A percentile compares a stretch with the other conserved stretches of the same genome.
phyloP scores from a whole-genome alignment of 148 eudicot genomes.

The Persicaria tinctoria region DNA sequence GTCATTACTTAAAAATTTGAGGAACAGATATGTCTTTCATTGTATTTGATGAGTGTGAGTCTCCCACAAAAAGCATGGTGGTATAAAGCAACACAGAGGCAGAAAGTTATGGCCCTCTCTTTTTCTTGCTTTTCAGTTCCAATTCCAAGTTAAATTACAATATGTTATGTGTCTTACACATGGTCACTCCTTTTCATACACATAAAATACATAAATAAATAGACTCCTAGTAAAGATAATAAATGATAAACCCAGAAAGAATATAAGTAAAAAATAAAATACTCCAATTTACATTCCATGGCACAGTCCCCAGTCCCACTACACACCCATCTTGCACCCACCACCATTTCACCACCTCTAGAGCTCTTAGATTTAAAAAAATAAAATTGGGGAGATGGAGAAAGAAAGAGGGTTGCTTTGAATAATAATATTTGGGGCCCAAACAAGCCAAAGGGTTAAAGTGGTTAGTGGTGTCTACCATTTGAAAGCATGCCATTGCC shows the following conservation, averaged over 20 bases:
- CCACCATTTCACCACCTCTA: slow-evolving; percentile 5
- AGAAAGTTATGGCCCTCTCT: slow-evolving; percentile 8
- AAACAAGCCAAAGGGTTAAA: not conserved
- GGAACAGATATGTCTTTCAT: not conserved
- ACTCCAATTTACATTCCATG: slow-evolving; percentile 4
- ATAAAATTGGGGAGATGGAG: not conserved
- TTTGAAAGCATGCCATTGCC: slow-evolving; percentile 8
- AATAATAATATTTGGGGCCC: slow-evolving; percentile 8
- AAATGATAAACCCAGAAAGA: not conserved
- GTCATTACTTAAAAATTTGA: not conserved
- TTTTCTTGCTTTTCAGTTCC: not conserved
- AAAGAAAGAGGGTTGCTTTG: slow-evolving; percentile 6
- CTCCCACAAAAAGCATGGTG: not conserved
- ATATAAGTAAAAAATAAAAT: not conserved
- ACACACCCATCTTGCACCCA: not conserved
- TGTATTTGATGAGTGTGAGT: not conserved
- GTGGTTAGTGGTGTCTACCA: slow-evolving; percentile 4
- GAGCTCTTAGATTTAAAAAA: not conserved
- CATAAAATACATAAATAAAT: not conserved
- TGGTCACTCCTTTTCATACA: not conserved
- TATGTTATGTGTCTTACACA: not conserved
- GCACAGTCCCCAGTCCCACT: not conserved
- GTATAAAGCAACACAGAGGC: not conserved
- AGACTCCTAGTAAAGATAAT: slow-evolving; percentile 1
- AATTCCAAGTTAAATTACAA: too few species aligned